These are phyloP conservation scores for Xanthoceras sorbifolium DNA, from an alignment of 345 rosid species.

Conservation along the genomic window DNA sequence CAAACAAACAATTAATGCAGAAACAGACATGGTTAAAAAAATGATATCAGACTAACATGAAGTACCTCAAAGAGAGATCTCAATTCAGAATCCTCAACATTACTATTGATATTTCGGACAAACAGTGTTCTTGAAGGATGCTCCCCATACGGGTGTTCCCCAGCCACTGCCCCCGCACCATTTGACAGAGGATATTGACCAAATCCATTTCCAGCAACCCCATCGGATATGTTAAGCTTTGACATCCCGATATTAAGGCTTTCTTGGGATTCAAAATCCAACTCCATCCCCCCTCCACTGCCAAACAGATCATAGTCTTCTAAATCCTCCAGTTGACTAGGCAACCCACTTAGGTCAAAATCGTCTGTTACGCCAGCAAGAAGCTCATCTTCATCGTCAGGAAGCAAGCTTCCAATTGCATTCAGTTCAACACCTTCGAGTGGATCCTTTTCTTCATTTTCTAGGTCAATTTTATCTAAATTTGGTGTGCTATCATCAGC, in stretches of 20 bases:
- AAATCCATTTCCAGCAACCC: slow-evolving; percentile 49
- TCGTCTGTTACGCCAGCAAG: slow-evolving; percentile 83
- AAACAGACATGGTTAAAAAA: neutral
- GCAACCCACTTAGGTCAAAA: slow-evolving; percentile 66
- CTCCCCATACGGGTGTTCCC: slow-evolving; percentile 96
- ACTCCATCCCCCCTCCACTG: slow-evolving; percentile 87
- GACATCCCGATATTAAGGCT: slow-evolving; percentile 45
- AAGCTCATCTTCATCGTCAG: slow-evolving; percentile 84
- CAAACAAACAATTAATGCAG: neutral
- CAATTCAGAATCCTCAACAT: slow-evolving; percentile 87
- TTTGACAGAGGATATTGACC: slow-evolving; percentile 51
- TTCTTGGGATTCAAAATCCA: slow-evolving; percentile 71
- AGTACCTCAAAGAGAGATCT: slow-evolving; percentile 85
- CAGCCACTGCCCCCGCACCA: slow-evolving; percentile 69
- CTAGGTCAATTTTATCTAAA: slow-evolving; percentile 41
- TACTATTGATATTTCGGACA: slow-evolving; percentile 93
- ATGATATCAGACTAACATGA: neutral
- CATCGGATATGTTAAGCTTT: slow-evolving; percentile 55
- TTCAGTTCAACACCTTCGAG: slow-evolving; percentile 52
- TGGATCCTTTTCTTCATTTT: slow-evolving; percentile 51
- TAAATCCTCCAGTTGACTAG: slow-evolving; percentile 65
- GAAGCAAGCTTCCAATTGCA: slow-evolving; percentile 60
- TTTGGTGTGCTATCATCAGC: slow-evolving; percentile 54
- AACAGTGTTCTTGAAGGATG: slow-evolving; percentile 95
- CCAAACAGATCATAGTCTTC: slow-evolving; percentile 87